Evolutionary conservation across 169 alveolate species (phyloP), one percentile per base, ranked within the genome.

Genomic region (Plasmodium adleri): DNA sequence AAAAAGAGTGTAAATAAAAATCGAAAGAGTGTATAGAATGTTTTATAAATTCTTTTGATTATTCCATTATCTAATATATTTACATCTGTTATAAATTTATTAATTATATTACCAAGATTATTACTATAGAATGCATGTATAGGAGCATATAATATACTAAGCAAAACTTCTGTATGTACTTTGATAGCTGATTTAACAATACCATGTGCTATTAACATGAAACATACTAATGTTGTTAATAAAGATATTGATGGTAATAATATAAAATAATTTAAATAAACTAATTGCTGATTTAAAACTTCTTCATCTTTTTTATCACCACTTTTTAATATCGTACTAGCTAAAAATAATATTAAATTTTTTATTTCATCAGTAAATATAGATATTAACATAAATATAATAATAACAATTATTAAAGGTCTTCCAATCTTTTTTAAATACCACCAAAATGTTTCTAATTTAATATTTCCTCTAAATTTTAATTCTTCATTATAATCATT

Each of bases 81-180:
- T 70, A 92, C 60, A 47, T 92, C 95, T 28, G 93, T 87, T 49
- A 91, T 88, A 72, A 92, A 88, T 83, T 93, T 74, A 32, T 88
- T 92, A 6, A 92, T 80, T 63, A 92, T 88, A 74, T 83, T 88
- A 1, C 95, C 95, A 24, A 92, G 26, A 5, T 92, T 90, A 39
- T 88, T 88, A n/a, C 88, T 78, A 86, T 92, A 89, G 70, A 83
- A 92, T 17, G 78, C 88, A 90, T 92, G 92, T 39, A 92, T 75
- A 3, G 95, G 95, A 0, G 95, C 92, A 22, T 88, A 74, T 10
- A 92, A 32, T 8, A 92, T 88, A 64, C 85, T 92, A 15, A n/a
- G 8, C 5, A 92, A 60, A 2, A 92, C 76, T 28, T 88, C 72
- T 62, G 93, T 91, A 22, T 92, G 95, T 1, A 92, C 73, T 28